Evolutionary conservation across 2,329 filamentous ascomycete genomes (phyloP).

Genomic region (Penicillium paneum): DNA sequence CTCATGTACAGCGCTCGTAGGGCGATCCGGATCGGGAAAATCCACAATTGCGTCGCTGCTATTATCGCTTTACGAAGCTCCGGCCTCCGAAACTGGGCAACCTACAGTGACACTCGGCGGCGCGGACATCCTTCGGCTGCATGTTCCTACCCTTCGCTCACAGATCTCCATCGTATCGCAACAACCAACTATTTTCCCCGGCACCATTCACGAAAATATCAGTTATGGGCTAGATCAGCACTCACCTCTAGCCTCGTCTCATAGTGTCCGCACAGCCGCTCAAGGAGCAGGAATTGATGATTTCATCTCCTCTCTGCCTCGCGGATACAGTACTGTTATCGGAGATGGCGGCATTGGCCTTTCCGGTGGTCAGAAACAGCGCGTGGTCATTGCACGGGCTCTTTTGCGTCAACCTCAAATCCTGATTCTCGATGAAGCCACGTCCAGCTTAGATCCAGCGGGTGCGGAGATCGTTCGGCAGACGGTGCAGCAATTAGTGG

Average conservation of each 20-base stretch:
- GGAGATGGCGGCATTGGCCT: slow-evolving; percentile 73
- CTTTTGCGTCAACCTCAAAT: slow-evolving; percentile 68
- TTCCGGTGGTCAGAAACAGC: slow-evolving; percentile 79
- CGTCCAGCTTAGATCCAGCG: slow-evolving; percentile 71
- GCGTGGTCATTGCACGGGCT: slow-evolving; percentile 76
- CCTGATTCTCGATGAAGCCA: slow-evolving; percentile 83
- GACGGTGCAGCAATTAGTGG: slow-evolving; percentile 58
- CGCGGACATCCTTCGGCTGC: slow-evolving; percentile 55
- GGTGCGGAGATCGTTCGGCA: slow-evolving; percentile 63
- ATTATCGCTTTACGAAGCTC: slow-evolving; percentile 62
- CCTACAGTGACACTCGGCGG: slow-evolving; percentile 52
- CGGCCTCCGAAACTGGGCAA: slow-evolving; percentile 18
- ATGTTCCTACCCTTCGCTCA: slow-evolving; percentile 60
- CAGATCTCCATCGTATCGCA: slow-evolving; percentile 61
- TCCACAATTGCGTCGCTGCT: slow-evolving; percentile 76
- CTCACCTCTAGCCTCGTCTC: slow-evolving; percentile 49
- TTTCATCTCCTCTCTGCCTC: slow-evolving; percentile 69
- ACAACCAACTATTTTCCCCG: slow-evolving; percentile 58
- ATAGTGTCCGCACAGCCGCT: slow-evolving; percentile 54
- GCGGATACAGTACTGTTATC: slow-evolving; percentile 68
- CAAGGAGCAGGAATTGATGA: slow-evolving; percentile 65
- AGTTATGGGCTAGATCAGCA: slow-evolving; percentile 65
- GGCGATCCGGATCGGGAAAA: slow-evolving; percentile 85
- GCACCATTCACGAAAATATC: slow-evolving; percentile 55
- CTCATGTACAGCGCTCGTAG: slow-evolving; percentile 73